phyloP scores from a whole-genome alignment of 257 asterid species.

The Petrea volubilis region DNA sequence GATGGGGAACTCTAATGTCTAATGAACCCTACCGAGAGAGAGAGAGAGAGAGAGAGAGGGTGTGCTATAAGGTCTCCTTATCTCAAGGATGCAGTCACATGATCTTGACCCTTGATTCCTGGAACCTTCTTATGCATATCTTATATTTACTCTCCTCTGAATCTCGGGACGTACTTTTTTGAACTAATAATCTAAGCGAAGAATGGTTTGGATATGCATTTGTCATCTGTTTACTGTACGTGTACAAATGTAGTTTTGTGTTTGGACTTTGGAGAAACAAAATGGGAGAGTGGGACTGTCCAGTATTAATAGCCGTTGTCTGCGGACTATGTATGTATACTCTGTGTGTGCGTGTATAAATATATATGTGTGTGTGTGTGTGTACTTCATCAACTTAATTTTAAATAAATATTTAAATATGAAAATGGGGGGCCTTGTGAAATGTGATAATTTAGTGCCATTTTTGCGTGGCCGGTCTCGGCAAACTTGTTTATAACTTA shows the following conservation, averaged over 20 bases:
- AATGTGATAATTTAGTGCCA: slow-evolving; percentile 19
- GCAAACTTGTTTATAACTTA: not conserved
- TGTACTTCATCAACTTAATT: too few species aligned
- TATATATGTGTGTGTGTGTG: not conserved
- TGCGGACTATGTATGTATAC: slow-evolving; percentile 38
- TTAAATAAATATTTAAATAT: not conserved
- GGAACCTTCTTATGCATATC: slow-evolving; percentile 49
- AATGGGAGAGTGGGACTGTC: slow-evolving; percentile 53
- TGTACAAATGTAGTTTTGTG: slow-evolving; percentile 25
- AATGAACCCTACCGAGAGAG: slow-evolving; percentile 19
- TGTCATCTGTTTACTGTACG: slow-evolving; percentile 14
- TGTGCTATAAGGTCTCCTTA: slow-evolving; percentile 32
- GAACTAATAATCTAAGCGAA: slow-evolving; percentile 18
- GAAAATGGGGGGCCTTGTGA: slow-evolving; percentile 33
- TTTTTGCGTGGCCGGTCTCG: slow-evolving; percentile 5
- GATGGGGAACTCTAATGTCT: not conserved
- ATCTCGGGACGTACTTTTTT: slow-evolving; percentile 35
- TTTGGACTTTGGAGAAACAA: slow-evolving; percentile 42
- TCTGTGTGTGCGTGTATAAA: not conserved
- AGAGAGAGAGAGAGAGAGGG: not conserved
- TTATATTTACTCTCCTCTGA: slow-evolving; percentile 24
- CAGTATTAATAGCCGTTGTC: slow-evolving; percentile 83
- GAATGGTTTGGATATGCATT: slow-evolving; percentile 16
- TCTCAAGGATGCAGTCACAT: slow-evolving; percentile 52
- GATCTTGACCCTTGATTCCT: slow-evolving; percentile 56